Evolutionary conservation across 129 eudicot species (phyloP).

Genomic region (Gnaphalium uliginosum): DNA sequence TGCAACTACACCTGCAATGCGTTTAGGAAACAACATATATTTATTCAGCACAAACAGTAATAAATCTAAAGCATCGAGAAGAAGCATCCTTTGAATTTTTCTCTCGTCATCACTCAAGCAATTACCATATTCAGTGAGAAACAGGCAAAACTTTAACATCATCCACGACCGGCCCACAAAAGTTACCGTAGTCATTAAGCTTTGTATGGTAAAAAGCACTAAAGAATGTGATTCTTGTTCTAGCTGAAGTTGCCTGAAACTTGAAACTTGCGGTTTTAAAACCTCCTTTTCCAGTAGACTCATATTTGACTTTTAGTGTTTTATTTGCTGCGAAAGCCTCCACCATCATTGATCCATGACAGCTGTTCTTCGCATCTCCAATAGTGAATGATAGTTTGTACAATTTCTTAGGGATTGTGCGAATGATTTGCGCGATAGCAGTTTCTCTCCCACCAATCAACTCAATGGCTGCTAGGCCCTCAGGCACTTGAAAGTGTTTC

Average conservation of each 20-base stretch:
- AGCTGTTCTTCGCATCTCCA: constrained; percentile 68
- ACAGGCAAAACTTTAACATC: constrained; percentile 56
- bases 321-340: constrained; percentile 58
- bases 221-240: constrained; percentile 63
- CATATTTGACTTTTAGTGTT: constrained; percentile 39
- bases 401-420: constrained; percentile 43
- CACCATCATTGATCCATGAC: constrained; percentile 69
- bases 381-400: constrained; percentile 55
- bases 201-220: constrained; percentile 67
- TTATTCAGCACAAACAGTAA: too few relatives aligned
- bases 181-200: constrained; percentile 48
- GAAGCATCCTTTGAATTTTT: not conserved
- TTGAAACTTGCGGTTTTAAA: constrained; percentile 39
- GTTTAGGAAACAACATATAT: not conserved
- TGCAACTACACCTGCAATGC: not conserved
- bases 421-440: constrained; percentile 62
- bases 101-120: not conserved
- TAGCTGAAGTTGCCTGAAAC: constrained; percentile 44
- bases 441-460: constrained; percentile 76
- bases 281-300: constrained; percentile 53
- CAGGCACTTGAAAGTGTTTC: constrained; percentile 67
- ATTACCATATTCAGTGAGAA: constrained; percentile 18
- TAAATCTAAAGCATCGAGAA: not conserved
- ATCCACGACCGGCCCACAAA: constrained; percentile 81
- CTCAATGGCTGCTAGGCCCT: constrained; percentile 62